Base-by-base conservation (phyloP, 2,329 filamentous ascomycete genomes). In the Chaetomium globosum region DNA sequence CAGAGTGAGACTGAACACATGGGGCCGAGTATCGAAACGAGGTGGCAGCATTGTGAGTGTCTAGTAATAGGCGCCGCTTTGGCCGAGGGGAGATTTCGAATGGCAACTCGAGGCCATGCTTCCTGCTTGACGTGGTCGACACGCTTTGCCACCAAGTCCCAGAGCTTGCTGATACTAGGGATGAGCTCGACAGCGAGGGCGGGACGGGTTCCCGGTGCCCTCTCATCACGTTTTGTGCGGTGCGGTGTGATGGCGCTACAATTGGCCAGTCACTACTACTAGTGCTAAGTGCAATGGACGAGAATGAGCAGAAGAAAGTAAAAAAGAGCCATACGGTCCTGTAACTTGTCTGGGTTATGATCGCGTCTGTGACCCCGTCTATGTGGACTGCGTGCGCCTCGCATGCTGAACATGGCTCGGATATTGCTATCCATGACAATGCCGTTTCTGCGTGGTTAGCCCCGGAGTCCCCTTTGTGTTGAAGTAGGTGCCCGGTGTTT, bases 391-490 rank as follows among this genome's bases (percentile, higher is more conserved):
- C 30, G 19, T 39, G 64, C 19, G 7, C 33, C 49, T 16, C n/a
- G 23, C 51, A 64, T 60, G 31, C 54, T 49, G n/a, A 58, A 31
- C 21, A 65, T 60, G 21, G 43, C 52, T 21, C 58, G 57, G 12
- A 62, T 28, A 28, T 63, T 65, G 19, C 49, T 36, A 28, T 54
- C 33, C 7, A 62, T 43, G 0, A 69, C 49, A 10, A 65, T 61
- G 30, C 66, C 65, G 30, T 61, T 67, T 23, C 64, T 59, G 26
- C 62, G 61, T 4, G 62, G 55, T n/a, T 61, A 61, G 48, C 63
- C 21, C 2, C 58, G 39, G 31, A 56, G 31, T 1, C 49, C 49
- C 19, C 23, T 51, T 3, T 31, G 55, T 1, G 55, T 4, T 1
- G 39, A 19, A 46, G 10, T 4, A 16, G 21, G 4, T 21, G 49